Evolutionary conservation across 2,329 filamentous ascomycete species (phyloP), one percentile per base, ranked within the genome.

Genomic region (Dothideomycetes sp.): DNA sequence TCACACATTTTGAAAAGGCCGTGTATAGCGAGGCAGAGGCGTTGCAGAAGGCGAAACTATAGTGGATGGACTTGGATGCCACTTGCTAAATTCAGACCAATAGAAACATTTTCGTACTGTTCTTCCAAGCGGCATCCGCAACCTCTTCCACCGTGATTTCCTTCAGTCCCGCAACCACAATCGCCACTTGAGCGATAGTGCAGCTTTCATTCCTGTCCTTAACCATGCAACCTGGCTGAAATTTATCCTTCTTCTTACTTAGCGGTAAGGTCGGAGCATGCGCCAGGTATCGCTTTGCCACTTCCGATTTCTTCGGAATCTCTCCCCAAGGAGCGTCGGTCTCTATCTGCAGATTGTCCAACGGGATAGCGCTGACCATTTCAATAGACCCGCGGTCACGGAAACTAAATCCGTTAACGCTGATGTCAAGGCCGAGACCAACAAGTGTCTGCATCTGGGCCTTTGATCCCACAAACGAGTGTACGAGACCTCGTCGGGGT

Each of bases 161-260:
- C 43, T 67, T 70, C 36, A 73, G 40, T 5, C 69, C 68, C 2
- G 69, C 69, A 4, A 71, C 66, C 1, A 70, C 52, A 36, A 61
- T 53, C 0, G 65, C 69, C 24, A 73, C 67, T 34, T 61, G 54
- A 31, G 63, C 63, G 10, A 73, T 67, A 0, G 52, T 54, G 45
- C 68, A 72, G 35, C 68, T 71, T 48, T 73, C 69, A 44, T 72
- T 72, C 31, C 67, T 52, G 41, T 65, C 64, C 46, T 72, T 73
- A 2, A 73, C 59, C 65, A 72, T 69, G 22, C 54, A 54, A 0
- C 59, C 61, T 5, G 45, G 27, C 35, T 65, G 4, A 12, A 33
- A 73, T 47, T 68, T 71, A 33, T 70, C 66, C 45, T 59, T 65
- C 54, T 73, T 72, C 56, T 67, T 68, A 7, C 58, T 61, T 12